These are phyloP conservation scores for Eutrema heterophyllum DNA, from an alignment of 345 rosid species.

Conservation along the genomic window DNA sequence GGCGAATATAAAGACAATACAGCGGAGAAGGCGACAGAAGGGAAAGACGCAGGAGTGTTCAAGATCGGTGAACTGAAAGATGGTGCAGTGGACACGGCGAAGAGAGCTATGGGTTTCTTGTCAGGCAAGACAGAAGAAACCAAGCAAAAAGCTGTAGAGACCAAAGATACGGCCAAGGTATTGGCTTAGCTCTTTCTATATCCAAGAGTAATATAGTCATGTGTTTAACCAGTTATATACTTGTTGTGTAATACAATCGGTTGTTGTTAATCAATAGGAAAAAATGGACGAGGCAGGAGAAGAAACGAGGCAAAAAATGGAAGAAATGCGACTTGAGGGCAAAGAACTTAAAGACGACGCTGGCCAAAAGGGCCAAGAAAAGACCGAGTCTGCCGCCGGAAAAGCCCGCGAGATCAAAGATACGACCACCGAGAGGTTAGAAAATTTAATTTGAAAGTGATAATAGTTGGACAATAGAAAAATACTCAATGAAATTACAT, in stretches of 20 bases:
- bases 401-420: constrained; percentile 25
- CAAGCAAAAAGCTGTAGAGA: constrained; percentile 44
- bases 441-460: background rate
- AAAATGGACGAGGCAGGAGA: constrained; percentile 47
- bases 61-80: constrained; percentile 45
- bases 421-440: background rate
- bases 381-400: constrained; percentile 33
- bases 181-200: background rate
- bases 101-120: constrained; percentile 49
- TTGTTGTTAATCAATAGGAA: constrained; percentile 23
- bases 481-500: too few relatives aligned
- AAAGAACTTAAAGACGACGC: constrained; percentile 35
- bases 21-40: constrained; percentile 30
- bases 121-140: constrained; percentile 55
- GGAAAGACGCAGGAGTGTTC: constrained; percentile 32
- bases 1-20: constrained; percentile 19
- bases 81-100: constrained; percentile 51
- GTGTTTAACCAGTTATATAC: background rate
- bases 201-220: background rate
- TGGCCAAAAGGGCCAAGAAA: constrained; percentile 29
- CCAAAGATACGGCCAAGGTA: constrained; percentile 45
- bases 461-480: too few relatives aligned
- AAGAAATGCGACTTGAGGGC: constrained; percentile 44
- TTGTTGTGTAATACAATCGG: constrained; percentile 22
- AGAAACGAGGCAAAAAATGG: constrained; percentile 49